These are phyloP conservation scores for Hypoxylon sp. DNA, from an alignment of 2,329 filamentous ascomycete genomes.

Conservation along the genomic window DNA sequence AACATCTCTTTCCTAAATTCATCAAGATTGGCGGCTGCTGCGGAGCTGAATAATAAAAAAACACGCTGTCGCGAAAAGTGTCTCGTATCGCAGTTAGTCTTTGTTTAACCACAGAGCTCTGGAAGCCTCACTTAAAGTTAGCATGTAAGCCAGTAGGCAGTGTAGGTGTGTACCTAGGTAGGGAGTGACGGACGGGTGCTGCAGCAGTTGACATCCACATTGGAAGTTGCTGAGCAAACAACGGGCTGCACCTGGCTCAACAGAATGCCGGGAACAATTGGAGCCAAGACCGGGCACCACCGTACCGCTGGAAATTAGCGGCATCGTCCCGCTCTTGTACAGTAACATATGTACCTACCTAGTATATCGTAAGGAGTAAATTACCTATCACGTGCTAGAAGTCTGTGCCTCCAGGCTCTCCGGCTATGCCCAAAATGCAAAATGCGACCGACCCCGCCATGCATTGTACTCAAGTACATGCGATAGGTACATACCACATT, in stretches of 20 bases:
- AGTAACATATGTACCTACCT: not conserved
- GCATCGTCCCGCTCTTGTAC: conserved; percentile 19
- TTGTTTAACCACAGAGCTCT: conserved; percentile 35
- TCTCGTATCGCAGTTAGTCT: conserved; percentile 28
- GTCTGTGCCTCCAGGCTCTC: too few relatives aligned
- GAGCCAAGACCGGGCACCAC: conserved; percentile 28
- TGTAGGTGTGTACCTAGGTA: conserved; percentile 15
- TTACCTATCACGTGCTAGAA: conserved; percentile 34
- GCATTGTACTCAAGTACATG: conserved; percentile 11
- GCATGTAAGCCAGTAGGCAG: conserved; percentile 13
- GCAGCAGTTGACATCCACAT: too few relatives aligned
- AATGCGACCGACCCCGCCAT: conserved; percentile 40
- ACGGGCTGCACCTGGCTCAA: conserved; percentile 21
- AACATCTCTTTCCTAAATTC: conserved; percentile 35
- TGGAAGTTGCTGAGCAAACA: conserved; percentile 22
- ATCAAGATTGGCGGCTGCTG: conserved; percentile 19
- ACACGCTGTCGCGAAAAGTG: conserved; percentile 36
- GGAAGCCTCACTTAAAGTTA: conserved; percentile 32
- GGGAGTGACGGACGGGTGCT: conserved; percentile 7
- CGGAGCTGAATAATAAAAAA: conserved; percentile 24
- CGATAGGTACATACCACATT: conserved; percentile 23
- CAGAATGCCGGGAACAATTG: conserved; percentile 24
- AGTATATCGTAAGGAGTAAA: conserved; percentile 20
- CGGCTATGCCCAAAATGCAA: too few relatives aligned
- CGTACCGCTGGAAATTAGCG: conserved; percentile 39